Percentiles rank a stretch among this genome's conserved stretches.
These are phyloP conservation scores for Torulaspora pretoriensis DNA, from an alignment of 1,139 yeast genomes.

Conservation along the genomic window DNA sequence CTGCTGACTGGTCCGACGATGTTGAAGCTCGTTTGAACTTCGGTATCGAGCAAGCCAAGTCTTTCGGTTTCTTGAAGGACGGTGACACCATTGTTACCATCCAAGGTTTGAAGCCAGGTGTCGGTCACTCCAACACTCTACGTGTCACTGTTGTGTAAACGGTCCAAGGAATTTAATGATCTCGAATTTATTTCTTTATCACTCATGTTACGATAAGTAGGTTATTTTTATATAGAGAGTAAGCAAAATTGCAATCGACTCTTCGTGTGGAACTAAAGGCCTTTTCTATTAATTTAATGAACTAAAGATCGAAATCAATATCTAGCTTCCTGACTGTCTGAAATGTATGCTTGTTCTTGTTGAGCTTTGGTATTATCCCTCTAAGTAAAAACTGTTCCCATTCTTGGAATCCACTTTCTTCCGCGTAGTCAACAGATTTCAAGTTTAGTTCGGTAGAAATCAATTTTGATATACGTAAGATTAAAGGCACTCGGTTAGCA, in stretches of 20 bases:
- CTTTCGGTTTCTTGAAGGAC: slow-evolving; percentile 75
- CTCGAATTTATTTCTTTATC: slow-evolving; percentile 8
- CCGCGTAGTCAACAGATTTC: slow-evolving; percentile 9
- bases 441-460: slow-evolving; percentile 25
- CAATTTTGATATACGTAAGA: slow-evolving; percentile 23
- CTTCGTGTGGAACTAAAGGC: background rate
- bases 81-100: slow-evolving; percentile 92
- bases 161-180: slow-evolving; percentile 9
- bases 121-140: slow-evolving; percentile 98
- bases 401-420: slow-evolving; percentile 25
- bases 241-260: slow-evolving; percentile 4
- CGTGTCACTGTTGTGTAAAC: slow-evolving; percentile 54
- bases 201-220: slow-evolving; percentile 11
- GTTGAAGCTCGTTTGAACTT: slow-evolving; percentile 92
- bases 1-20: slow-evolving; percentile 91
- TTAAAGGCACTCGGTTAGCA: slow-evolving; percentile 24
- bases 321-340: slow-evolving; percentile 25
- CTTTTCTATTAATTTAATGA: background rate
- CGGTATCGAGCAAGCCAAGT: slow-evolving; percentile 89
- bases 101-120: slow-evolving; percentile 99
- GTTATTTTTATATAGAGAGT: slow-evolving; percentile 13
- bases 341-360: slow-evolving; percentile 25
- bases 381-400: slow-evolving; percentile 33
- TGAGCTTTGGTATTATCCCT: slow-evolving; percentile 26
- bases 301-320: slow-evolving; percentile 24